phyloP scores from a whole-genome alignment of 805 yeast genomes.

The Starmera quercuum region DNA sequence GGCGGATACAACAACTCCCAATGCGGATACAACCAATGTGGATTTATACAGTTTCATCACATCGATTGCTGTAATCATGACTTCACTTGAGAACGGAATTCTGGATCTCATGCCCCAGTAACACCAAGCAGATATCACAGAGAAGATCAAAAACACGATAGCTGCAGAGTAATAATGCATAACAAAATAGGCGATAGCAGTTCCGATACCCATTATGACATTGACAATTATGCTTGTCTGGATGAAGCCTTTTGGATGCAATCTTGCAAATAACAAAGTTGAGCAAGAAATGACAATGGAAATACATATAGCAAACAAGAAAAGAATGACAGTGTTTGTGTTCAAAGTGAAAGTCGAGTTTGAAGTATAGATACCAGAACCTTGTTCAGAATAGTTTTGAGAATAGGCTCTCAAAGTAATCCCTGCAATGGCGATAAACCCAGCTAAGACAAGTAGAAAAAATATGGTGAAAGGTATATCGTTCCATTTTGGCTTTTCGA shows the following conservation, averaged over 20 bases:
- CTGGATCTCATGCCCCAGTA: constrained; percentile 67
- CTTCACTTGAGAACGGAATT: constrained; percentile 69
- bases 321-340: constrained; percentile 66
- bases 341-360: constrained; percentile 54
- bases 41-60: constrained; percentile 72
- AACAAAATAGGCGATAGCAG: constrained; percentile 67
- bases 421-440: constrained; percentile 64
- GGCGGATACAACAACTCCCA: constrained; percentile 54
- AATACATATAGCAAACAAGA: constrained; percentile 56
- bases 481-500: constrained; percentile 56
- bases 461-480: constrained; percentile 67
- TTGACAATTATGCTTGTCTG: constrained; percentile 61
- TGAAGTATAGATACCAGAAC: constrained; percentile 53
- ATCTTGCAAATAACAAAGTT: constrained; percentile 55
- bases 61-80: constrained; percentile 64
- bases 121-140: constrained; percentile 56
- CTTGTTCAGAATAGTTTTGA: constrained; percentile 44
- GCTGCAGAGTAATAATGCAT: constrained; percentile 74
- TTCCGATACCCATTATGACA: constrained; percentile 61
- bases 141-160: constrained; percentile 60
- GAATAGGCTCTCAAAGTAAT: constrained; percentile 62
- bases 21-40: constrained; percentile 47
- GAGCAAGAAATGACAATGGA: constrained; percentile 49
- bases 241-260: constrained; percentile 61
- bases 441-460: constrained; percentile 41